These are phyloP conservation scores for Scheffersomyces cryptocercus DNA, from an alignment of 1,139 yeast species.

Conservation along the genomic window DNA sequence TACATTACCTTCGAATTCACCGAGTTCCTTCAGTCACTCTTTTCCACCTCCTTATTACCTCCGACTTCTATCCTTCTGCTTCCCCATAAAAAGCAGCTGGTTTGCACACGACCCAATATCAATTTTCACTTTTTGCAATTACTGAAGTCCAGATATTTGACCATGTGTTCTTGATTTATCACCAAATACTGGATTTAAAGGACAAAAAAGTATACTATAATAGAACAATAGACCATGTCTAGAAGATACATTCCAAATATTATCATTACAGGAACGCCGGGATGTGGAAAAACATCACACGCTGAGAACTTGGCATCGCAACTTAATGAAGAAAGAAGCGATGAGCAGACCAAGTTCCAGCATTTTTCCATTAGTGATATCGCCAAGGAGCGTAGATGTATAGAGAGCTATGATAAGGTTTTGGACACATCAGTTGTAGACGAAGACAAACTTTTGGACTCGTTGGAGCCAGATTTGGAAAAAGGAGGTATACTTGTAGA, in stretches of 20 bases:
- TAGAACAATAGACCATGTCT: constrained; percentile 17
- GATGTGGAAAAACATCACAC: constrained; percentile 94
- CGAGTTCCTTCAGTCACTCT: too few relatives aligned
- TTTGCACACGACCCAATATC: too few relatives aligned
- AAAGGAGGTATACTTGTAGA: constrained; percentile 87
- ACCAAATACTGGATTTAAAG: too few relatives aligned
- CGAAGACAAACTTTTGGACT: constrained; percentile 84
- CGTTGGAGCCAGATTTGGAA: constrained; percentile 73
- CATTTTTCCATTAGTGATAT: constrained; percentile 76
- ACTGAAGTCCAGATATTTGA: too few relatives aligned
- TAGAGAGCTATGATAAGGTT: constrained; percentile 82
- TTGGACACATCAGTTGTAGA: constrained; percentile 89
- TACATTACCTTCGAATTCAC: too few relatives aligned
- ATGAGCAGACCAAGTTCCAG: constrained; percentile 40
- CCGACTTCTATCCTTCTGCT: too few relatives aligned
- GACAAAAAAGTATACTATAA: too few relatives aligned
- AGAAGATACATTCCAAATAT: constrained; percentile 69
- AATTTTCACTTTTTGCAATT: too few relatives aligned
- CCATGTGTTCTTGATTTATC: too few relatives aligned
- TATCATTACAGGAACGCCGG: constrained; percentile 95
- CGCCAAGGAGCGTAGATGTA: constrained; percentile 75
- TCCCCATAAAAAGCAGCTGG: too few relatives aligned
- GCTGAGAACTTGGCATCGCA: constrained; percentile 61
- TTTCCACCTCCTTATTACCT: too few relatives aligned
- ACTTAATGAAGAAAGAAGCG: constrained; percentile 23